Evolutionary conservation across 768 basidiomycete genomes (phyloP).

Genomic region (Lactifluus echinatus): DNA sequence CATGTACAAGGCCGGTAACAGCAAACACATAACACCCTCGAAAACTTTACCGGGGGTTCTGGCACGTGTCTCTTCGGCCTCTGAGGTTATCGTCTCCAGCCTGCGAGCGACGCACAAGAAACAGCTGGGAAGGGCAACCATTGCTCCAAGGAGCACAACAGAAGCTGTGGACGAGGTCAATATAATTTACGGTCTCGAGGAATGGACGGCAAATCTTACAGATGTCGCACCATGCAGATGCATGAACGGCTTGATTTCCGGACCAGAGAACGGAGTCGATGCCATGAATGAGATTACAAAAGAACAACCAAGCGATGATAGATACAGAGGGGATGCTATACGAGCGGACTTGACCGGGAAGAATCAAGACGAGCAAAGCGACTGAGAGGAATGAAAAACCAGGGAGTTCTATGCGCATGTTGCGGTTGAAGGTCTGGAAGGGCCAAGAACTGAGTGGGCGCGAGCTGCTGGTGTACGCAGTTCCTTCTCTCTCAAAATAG

Average conservation of each 20-base stretch:
- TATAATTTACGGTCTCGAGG: background rate
- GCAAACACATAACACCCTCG: constrained; percentile 11
- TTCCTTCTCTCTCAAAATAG: background rate
- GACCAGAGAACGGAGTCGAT: constrained; percentile 31
- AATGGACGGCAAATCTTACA: constrained; percentile 24
- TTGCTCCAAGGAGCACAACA: constrained; percentile 17
- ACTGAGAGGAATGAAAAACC: constrained; percentile 15
- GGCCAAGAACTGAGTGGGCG: constrained; percentile 9
- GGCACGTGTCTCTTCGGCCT: background rate
- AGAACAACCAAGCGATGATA: constrained; percentile 21
- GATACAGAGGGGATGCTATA: constrained; percentile 18
- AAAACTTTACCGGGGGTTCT: background rate
- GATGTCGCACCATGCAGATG: constrained; percentile 34
- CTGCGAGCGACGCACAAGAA: constrained; percentile 18
- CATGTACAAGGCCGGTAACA: constrained; percentile 17
- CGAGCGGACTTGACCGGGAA: constrained; percentile 16
- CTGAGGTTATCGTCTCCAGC: constrained; percentile 15
- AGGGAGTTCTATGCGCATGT: constrained; percentile 18
- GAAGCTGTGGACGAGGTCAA: constrained; percentile 11
- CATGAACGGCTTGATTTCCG: constrained; percentile 23
- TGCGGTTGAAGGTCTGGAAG: background rate
- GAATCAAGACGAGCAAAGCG: constrained; percentile 9
- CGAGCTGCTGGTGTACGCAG: background rate
- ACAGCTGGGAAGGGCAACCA: constrained; percentile 18
- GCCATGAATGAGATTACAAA: constrained; percentile 24